A percentile compares a stretch with the other conserved stretches of the same genome.
Conservation (phyloP, 768 basidiomycete genomes). For the Lactarius trivialis region DNA sequence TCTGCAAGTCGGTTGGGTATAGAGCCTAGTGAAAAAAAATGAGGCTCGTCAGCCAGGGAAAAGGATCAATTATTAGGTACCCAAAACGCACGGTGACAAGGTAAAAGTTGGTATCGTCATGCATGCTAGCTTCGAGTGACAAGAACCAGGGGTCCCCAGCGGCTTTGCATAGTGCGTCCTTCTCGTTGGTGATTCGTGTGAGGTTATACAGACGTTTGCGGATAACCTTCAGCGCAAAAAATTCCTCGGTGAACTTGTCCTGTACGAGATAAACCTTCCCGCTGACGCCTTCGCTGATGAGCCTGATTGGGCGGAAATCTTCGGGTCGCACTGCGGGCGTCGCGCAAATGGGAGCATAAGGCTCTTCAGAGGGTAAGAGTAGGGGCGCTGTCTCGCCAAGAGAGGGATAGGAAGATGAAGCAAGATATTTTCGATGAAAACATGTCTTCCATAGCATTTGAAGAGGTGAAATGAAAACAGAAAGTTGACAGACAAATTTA, state of each 20-base stretch:
- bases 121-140: conserved; percentile 21
- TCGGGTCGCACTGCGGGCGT: not conserved
- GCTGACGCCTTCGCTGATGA: conserved; percentile 19
- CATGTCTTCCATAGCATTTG: conserved; percentile 1
- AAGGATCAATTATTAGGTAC: not conserved
- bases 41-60: not conserved
- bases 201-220: conserved; percentile 15
- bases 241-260: conserved; percentile 12
- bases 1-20: conserved; percentile 17
- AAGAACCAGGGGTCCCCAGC: conserved; percentile 16
- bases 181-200: conserved; percentile 11
- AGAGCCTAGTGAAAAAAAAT: not conserved
- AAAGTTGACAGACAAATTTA: not conserved
- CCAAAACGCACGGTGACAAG: conserved; percentile 17
- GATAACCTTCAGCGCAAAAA: conserved; percentile 19
- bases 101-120: conserved; percentile 23
- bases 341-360: not conserved
- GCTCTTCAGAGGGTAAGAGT: not conserved
- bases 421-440: not conserved
- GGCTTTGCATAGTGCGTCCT: conserved; percentile 13
- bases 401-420: not conserved
- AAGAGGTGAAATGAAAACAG: not conserved
- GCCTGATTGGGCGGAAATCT: conserved; percentile 14
- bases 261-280: conserved; percentile 20
- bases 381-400: conserved; percentile 10